Evolutionary conservation across 805 yeast species (phyloP).

Genomic region (Jamesozyma gamospora): DNA sequence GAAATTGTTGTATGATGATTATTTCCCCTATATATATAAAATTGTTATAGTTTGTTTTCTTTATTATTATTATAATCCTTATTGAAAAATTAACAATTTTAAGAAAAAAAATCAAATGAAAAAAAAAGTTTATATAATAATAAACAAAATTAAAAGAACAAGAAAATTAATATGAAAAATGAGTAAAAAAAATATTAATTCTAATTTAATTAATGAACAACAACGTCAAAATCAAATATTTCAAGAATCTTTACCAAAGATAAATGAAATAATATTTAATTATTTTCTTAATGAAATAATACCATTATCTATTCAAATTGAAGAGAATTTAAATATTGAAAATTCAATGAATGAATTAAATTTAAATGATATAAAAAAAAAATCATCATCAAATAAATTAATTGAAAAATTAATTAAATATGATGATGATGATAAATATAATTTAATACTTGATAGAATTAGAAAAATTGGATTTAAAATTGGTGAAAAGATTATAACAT

Average conservation of each 20-base stretch:
- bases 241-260: conserved; percentile 31
- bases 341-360: conserved; percentile 15
- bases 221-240: conserved; percentile 24
- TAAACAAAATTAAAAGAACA: no score
- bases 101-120: no score
- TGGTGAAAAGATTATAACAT: conserved; percentile 50
- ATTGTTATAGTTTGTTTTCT: no score
- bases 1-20: background rate
- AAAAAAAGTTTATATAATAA: no score
- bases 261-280: conserved; percentile 50
- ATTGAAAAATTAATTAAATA: conserved; percentile 21
- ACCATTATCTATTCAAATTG: conserved; percentile 59
- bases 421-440: conserved; percentile 29
- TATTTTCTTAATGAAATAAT: conserved; percentile 66
- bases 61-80: no score
- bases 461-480: conserved; percentile 64
- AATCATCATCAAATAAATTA: conserved; percentile 20
- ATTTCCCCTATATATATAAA: background rate
- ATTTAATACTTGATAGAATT: conserved; percentile 47
- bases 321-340: conserved; percentile 32
- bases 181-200: background rate
- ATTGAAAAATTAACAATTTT: no score
- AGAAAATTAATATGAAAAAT: background rate
- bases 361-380: background rate
- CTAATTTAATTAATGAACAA: background rate